phyloP scores from a whole-genome alignment of 1,284 basidiomycete genomes.

The Moniliophthora roreri region DNA sequence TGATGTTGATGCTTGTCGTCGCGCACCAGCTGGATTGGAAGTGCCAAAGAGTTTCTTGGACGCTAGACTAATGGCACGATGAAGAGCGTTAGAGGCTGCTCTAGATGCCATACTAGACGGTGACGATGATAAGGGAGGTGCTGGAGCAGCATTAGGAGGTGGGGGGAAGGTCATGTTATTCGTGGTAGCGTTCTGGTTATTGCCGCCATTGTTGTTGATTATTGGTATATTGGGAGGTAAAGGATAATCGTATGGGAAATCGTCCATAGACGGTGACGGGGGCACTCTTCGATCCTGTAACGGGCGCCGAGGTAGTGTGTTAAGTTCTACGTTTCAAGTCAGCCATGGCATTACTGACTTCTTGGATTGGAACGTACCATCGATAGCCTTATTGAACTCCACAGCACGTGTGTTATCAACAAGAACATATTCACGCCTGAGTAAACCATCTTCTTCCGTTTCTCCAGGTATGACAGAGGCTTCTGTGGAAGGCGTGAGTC shows the following conservation, averaged over 20 bases:
- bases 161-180: slow-evolving; percentile 67
- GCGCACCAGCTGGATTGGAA: slow-evolving; percentile 30
- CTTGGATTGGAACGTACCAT: slow-evolving; percentile 48
- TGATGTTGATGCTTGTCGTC: slow-evolving; percentile 18
- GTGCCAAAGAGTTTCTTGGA: slow-evolving; percentile 89
- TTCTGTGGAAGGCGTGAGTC: slow-evolving; percentile 41
- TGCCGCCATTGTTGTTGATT: slow-evolving; percentile 18
- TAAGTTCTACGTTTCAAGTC: slow-evolving; percentile 52
- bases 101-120: slow-evolving; percentile 61
- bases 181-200: slow-evolving; percentile 22
- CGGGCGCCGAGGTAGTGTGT: slow-evolving; percentile 54
- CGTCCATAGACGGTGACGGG: slow-evolving; percentile 46
- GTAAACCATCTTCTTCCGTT: slow-evolving; percentile 74
- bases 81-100: slow-evolving; percentile 70
- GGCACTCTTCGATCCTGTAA: slow-evolving; percentile 50
- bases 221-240: slow-evolving; percentile 27
- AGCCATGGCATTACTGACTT: slow-evolving; percentile 3
- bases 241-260: slow-evolving; percentile 20
- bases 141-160: slow-evolving; percentile 44
- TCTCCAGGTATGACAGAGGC: slow-evolving; percentile 77
- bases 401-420: slow-evolving; percentile 74
- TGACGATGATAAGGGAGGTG: slow-evolving; percentile 59
- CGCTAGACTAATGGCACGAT: slow-evolving; percentile 85
- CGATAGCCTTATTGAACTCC: slow-evolving; percentile 76
- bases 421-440: slow-evolving; percentile 76